Base-by-base conservation (phyloP, 352 stramenopile genomes). In the Phytophthora quininea region DNA sequence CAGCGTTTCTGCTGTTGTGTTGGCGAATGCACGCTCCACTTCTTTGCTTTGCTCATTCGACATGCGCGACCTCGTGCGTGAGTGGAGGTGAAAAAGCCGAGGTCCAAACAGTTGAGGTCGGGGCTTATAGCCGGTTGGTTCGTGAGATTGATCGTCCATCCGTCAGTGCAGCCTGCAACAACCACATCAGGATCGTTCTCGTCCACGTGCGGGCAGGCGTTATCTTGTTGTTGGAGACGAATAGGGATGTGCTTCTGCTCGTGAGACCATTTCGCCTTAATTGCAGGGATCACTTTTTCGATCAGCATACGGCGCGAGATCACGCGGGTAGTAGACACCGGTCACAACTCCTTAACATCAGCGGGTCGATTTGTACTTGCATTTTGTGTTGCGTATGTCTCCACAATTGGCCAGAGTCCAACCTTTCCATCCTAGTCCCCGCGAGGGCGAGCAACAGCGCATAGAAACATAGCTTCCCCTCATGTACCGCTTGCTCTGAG, bases 151-250 rank as follows among this genome's bases (percentile, higher is more conserved):
- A 78, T 74, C 10, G 63, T 38, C 61, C 71, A 78, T 14, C 63
- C 58, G n/a, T 54, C 58, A 9, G 43, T 19, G 3, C 30, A 15
- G 1, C 58, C 58, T 6, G 48, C 69, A 8, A 11, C 33, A 4
- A 69, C 15, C 9, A 74, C 38, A 11, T 67, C 57, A 9, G 30
- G 10, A 35, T 74, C 70, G n/a, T 45, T 24, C 5, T 48, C 35
- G 15, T 14, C 12, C 7, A 65, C 27, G 49, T 75, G 66, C 1
- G 54, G 57, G 8, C 52, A 64, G 0, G 58, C 61, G 10, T 75
- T 78, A 46, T 78, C 71, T 45, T 75, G 66, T 31, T 75, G 65
- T 12, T 74, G 58, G 10, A 38, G 47, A 11, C 35, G 35, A 30
- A 71, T 74, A 15, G 50, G 33, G 14, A 55, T 29, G 27, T 50